phyloP scores from a whole-genome alignment of 1,284 basidiomycete genomes.

The Wallemia ichthyophaga region DNA sequence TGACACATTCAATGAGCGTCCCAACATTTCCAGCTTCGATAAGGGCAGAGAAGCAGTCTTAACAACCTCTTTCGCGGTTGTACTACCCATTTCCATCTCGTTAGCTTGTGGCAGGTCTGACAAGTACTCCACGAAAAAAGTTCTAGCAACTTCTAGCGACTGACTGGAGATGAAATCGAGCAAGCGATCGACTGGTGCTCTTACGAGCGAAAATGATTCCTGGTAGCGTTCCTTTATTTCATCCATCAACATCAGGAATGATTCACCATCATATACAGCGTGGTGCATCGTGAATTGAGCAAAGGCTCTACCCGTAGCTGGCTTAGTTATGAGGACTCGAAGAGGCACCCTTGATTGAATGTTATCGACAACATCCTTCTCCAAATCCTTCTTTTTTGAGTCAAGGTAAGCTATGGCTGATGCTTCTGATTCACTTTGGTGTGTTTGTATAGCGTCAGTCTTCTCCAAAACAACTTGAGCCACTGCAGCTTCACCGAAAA shows the following conservation, averaged over 20 bases:
- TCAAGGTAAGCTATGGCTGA: not conserved
- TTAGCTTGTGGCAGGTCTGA: not conserved
- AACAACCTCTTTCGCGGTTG: not conserved
- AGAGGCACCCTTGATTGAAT: not conserved
- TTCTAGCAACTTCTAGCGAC: not conserved
- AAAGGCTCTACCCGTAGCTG: slow-evolving; percentile 1
- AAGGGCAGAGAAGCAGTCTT: not conserved
- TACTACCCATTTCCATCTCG: not conserved
- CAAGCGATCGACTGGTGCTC: not conserved
- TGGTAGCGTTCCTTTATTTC: not conserved
- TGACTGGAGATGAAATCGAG: not conserved
- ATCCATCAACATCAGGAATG: not conserved
- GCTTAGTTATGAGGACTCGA: not conserved
- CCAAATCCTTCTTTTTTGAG: not conserved
- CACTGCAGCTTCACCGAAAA: not conserved
- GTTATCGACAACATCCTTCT: not conserved
- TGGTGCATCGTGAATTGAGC: slow-evolving; percentile 7
- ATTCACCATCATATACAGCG: slow-evolving; percentile 6
- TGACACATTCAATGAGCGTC: not conserved
- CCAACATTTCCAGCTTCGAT: not conserved
- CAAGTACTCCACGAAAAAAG: not conserved
- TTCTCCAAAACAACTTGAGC: not conserved
- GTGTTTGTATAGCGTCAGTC: not conserved
- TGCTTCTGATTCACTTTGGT: not conserved
- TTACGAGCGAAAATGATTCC: not conserved